Base-by-base conservation (phyloP, 495 filamentous ascomycete genomes). In the Pyrenula massariospora region DNA sequence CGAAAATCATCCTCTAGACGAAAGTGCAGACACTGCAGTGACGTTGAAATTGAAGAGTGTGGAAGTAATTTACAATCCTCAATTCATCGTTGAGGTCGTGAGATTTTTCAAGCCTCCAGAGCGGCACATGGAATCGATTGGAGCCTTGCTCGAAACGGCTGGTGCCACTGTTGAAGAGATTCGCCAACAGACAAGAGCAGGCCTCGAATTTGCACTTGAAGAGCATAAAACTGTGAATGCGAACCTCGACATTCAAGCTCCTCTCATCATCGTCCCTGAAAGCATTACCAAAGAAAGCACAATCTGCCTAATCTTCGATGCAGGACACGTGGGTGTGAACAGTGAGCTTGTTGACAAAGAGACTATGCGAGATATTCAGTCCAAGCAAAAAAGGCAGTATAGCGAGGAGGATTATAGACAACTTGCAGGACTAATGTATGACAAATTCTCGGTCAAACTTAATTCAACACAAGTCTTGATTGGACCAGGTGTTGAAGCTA, bases 161-260 rank as follows among this genome's bases (percentile, higher is more conserved):
- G 91, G 93, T 19, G 91, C 90, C 24, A 97, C 92, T 0, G 92
- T 98, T 1, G 89, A 97, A 69, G 91, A 89, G 12, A 72, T 97
- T 56, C 82, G 93, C 36, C 90, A 95, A 68, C 93, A 98, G 71
- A 98, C 94, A 1, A 80, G 93, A 65, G 92, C 93, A 54, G 93
- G 93, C 11, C 77, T 98, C 25, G 91, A 97, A 66, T 98, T 95
- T 72, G 94, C 93, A 21, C 76, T 98, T 24, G 83, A 96, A 67
- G 94, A 97, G 65, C 93, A 98, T 70, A 97, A 96, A 76, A 97
- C 93, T 12, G 83, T 98, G 57, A 94, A 97, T 67, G 91, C 91
- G 2, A 91, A 96, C 61, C 78, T 98, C 50, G 94, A 98, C 71
- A 82, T 98, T 10, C 91, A 95, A 65, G 93, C 93, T 3, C 93